Conservation (phyloP, 2,329 filamentous ascomycete genomes). For the Shiraia sp. region DNA sequence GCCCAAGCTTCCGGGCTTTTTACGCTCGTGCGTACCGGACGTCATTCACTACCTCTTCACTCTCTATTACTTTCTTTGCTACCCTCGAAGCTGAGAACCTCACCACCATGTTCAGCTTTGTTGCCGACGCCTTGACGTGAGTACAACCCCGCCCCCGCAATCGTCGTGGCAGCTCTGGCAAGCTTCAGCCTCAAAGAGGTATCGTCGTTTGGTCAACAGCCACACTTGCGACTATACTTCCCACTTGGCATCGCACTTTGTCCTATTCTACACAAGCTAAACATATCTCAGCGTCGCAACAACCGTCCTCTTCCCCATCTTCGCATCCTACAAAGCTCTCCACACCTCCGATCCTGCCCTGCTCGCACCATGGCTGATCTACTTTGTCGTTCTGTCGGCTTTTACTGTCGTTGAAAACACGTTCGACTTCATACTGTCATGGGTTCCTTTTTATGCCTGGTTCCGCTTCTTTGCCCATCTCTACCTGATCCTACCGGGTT, state of each 20-base stretch:
- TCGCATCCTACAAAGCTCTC: constrained; percentile 97
- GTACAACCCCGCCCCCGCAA: constrained; percentile 35
- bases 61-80: constrained; percentile 1
- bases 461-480: constrained; percentile 83
- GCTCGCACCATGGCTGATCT: constrained; percentile 97
- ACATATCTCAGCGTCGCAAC: constrained; percentile 50
- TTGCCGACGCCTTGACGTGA: constrained; percentile 45
- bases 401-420: constrained; percentile 83
- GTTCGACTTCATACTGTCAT: constrained; percentile 82
- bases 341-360: constrained; percentile 88
- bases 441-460: constrained; percentile 94
- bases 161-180: constrained; percentile 6
- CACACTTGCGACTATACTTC: neutral
- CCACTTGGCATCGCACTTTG: too few relatives aligned
- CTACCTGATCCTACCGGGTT: constrained; percentile 95
- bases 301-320: constrained; percentile 91
- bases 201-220: too few relatives aligned
- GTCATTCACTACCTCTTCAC: neutral
- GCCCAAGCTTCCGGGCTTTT: constrained; percentile 1
- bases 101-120: constrained; percentile 41
- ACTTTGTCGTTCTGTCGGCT: constrained; percentile 91
- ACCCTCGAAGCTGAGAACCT: constrained; percentile 4
- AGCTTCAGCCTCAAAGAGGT: constrained; percentile 13
- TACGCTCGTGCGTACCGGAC: neutral
- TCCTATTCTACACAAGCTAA: constrained; percentile 13